A percentile compares a stretch with the other conserved stretches of the same genome.
Evolutionary conservation across 163 green algal genomes (phyloP).

Genomic region (Volvox carteri): DNA sequence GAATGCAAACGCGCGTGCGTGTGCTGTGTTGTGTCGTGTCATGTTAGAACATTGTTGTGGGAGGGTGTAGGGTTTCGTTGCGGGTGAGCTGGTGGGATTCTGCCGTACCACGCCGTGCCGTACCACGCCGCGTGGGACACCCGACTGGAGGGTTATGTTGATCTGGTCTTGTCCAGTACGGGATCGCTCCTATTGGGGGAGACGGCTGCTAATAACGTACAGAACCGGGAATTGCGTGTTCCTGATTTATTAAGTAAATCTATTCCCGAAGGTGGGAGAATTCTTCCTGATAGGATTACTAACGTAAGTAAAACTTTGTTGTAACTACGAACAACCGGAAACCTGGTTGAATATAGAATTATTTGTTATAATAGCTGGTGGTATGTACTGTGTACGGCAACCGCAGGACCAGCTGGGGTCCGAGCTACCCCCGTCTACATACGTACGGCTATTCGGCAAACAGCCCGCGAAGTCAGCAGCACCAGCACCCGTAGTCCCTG

Average conservation of each 20-base stretch:
- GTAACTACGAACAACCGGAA: neutral
- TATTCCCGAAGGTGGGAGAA: neutral
- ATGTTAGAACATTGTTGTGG: neutral
- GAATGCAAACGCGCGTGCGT: neutral
- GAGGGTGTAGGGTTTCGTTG: too few species aligned
- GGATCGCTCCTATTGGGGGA: too few species aligned
- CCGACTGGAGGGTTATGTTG: too few species aligned
- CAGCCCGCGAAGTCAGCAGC: neutral
- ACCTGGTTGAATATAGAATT: too few species aligned
- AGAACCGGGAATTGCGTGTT: too few species aligned
- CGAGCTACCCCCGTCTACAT: slow-evolving; percentile 24
- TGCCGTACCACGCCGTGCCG: too few species aligned
- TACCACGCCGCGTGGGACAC: too few species aligned
- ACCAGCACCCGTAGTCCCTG: neutral
- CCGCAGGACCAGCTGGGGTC: slow-evolving; percentile 40
- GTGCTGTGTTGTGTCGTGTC: neutral
- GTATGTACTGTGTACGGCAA: neutral
- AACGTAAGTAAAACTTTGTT: neutral
- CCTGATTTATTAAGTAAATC: too few species aligned
- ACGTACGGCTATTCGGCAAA: slow-evolving; percentile 36
- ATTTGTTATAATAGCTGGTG: neutral
- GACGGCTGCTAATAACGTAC: too few species aligned
- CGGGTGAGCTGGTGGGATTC: too few species aligned
- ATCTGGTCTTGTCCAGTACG: too few species aligned
- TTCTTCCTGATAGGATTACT: too few species aligned